Conservation (phyloP, 163 green algal genomes). For the Prototheca wickerhamii region DNA sequence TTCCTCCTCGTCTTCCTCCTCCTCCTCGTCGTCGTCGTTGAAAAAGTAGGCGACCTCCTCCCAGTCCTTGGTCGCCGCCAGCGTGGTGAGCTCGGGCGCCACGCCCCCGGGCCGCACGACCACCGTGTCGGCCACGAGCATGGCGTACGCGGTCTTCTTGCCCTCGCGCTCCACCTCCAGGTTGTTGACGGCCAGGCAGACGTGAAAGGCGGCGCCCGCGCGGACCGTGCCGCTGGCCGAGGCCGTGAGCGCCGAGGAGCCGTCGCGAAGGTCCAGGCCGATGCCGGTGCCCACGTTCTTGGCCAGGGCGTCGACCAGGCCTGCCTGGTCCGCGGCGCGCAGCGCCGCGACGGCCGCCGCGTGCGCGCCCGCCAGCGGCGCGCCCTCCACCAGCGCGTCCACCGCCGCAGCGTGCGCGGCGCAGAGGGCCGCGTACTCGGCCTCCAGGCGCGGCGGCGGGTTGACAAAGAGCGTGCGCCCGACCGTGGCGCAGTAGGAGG, state of each 20-base stretch:
- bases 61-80: slow-evolving; percentile 46
- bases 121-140: slow-evolving; percentile 85
- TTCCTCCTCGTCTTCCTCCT: slow-evolving; percentile 27
- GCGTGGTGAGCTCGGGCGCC: slow-evolving; percentile 63
- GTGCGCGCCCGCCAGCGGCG: slow-evolving; percentile 46
- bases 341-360: slow-evolving; percentile 46
- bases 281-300: slow-evolving; percentile 89
- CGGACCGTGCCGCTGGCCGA: slow-evolving; percentile 47
- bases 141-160: slow-evolving; percentile 39
- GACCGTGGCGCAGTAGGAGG: slow-evolving; percentile 89
- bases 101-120: slow-evolving; percentile 53
- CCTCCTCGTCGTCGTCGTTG: slow-evolving; percentile 45
- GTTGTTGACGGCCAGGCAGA: slow-evolving; percentile 46
- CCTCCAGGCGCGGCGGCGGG: slow-evolving; percentile 59
- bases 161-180: slow-evolving; percentile 3
- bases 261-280: slow-evolving; percentile 86
- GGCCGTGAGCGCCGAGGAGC: slow-evolving; percentile 39
- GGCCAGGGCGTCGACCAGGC: slow-evolving; percentile 60
- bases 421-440: slow-evolving; percentile 63
- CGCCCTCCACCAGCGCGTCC: slow-evolving; percentile 57
- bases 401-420: slow-evolving; percentile 76
- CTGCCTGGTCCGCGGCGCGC: slow-evolving; percentile 37
- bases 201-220: slow-evolving; percentile 89
- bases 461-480: slow-evolving; percentile 85
- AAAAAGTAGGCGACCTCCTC: slow-evolving; percentile 81